Evolutionary conservation across 441 rosid species (phyloP).

Genomic region (Pelargonium cotyledonis): DNA sequence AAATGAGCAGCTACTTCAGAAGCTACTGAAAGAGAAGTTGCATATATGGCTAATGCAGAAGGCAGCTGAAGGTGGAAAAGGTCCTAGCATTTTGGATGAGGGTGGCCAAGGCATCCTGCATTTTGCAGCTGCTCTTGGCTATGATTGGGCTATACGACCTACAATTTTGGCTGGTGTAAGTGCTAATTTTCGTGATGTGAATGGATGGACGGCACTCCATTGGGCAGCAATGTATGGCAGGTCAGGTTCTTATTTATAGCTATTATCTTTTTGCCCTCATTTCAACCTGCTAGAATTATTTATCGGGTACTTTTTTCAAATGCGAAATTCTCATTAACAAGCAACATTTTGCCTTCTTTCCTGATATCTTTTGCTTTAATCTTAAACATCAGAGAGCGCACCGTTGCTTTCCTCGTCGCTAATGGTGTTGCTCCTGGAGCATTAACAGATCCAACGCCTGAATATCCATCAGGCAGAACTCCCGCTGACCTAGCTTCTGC

Average conservation of each 20-base stretch:
- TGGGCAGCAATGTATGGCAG: slow-evolving; percentile 97
- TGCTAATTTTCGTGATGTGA: slow-evolving; percentile 76
- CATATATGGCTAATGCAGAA: slow-evolving; percentile 70
- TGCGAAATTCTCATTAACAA: background rate
- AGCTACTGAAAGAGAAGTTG: slow-evolving; percentile 67
- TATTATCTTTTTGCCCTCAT: background rate
- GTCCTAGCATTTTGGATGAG: slow-evolving; percentile 68
- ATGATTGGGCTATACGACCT: slow-evolving; percentile 89
- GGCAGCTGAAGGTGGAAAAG: slow-evolving; percentile 76
- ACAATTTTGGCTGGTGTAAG: slow-evolving; percentile 71
- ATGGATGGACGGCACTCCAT: slow-evolving; percentile 98
- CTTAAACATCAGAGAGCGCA: slow-evolving; percentile 56
- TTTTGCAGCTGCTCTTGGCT: slow-evolving; percentile 88
- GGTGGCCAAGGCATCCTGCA: slow-evolving; percentile 89
- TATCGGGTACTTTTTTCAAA: background rate
- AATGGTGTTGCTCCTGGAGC: slow-evolving; percentile 81
- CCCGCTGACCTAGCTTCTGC: slow-evolving; percentile 86
- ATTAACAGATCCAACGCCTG: slow-evolving; percentile 73
- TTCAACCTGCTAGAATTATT: background rate
- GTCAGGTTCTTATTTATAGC: slow-evolving; percentile 22
- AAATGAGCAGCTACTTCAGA: slow-evolving; percentile 53
- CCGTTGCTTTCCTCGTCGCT: slow-evolving; percentile 69
- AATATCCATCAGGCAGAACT: slow-evolving; percentile 59
- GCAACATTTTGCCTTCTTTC: background rate
- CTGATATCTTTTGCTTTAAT: slow-evolving; percentile 18